These are phyloP conservation scores for Geranium brycei DNA, from an alignment of 345 rosid genomes.

Conservation along the genomic window DNA sequence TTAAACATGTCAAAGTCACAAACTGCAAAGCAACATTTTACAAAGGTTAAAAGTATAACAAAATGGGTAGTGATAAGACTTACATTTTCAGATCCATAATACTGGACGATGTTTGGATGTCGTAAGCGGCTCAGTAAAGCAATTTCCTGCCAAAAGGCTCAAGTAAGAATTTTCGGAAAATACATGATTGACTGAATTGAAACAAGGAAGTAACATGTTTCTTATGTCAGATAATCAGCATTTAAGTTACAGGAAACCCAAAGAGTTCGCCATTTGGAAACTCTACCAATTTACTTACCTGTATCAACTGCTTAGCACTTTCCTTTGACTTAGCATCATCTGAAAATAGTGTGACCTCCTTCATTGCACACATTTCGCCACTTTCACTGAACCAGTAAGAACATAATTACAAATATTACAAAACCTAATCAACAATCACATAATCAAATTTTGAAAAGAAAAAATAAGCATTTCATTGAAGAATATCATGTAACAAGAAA, in stretches of 20 bases:
- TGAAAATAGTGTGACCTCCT: constrained; percentile 41
- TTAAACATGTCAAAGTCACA: background rate
- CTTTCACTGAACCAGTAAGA: constrained; percentile 26
- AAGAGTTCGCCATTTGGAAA: background rate
- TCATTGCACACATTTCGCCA: constrained; percentile 69
- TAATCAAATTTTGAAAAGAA: background rate
- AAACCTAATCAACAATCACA: background rate
- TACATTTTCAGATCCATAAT: constrained; percentile 61
- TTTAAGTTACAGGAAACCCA: too few relatives aligned
- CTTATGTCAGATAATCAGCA: too few relatives aligned
- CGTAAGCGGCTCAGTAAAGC: constrained; percentile 44
- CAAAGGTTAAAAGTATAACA: background rate
- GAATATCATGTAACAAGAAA: background rate
- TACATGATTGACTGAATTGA: background rate
- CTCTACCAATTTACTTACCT: constrained; percentile 14
- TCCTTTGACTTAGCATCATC: constrained; percentile 60
- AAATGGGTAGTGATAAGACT: constrained; percentile 7
- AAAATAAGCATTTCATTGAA: background rate
- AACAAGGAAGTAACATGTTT: background rate
- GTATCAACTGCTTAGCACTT: constrained; percentile 55
- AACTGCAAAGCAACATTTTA: background rate
- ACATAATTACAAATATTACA: background rate
- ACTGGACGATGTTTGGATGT: constrained; percentile 68
- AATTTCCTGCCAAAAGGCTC: constrained; percentile 42
- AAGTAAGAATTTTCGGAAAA: background rate